phyloP scores from a whole-genome alignment of 78 protist genomes.

The Thecamonas trahens region DNA sequence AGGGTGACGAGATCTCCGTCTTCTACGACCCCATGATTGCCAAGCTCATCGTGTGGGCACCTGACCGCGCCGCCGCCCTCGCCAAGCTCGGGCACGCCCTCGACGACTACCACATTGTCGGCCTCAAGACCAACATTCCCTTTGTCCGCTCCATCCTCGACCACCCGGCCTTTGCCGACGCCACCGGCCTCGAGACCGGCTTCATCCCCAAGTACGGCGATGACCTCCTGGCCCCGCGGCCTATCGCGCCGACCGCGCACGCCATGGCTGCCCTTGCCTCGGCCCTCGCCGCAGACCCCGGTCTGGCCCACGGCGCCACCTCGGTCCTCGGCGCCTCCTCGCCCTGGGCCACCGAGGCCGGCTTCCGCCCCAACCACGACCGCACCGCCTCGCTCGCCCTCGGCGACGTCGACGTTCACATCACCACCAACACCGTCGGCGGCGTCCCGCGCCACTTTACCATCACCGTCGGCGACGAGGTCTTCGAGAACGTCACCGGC shows the following conservation, averaged over 20 bases:
- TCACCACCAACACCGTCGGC: neutral
- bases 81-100: constrained; percentile 21
- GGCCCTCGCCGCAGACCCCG: no score
- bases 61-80: constrained; percentile 16
- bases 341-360: neutral
- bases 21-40: constrained; percentile 91
- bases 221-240: neutral
- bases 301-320: no score
- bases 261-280: neutral
- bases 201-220: constrained; percentile 54
- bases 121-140: constrained; percentile 61
- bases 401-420: neutral
- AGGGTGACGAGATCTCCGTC: constrained; percentile 78
- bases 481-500: neutral
- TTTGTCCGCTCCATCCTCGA: constrained; percentile 17
- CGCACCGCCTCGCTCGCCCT: no score
- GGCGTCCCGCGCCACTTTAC: neutral
- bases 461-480: neutral
- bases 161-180: constrained; percentile 47
- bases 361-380: neutral
- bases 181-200: constrained; percentile 50
- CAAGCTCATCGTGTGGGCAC: constrained; percentile 72
- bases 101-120: constrained; percentile 38
- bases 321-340: no score
- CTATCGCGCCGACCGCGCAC: neutral